Base-by-base conservation (phyloP, 305 asterid genomes). In the Nicotiana rustica region DNA sequence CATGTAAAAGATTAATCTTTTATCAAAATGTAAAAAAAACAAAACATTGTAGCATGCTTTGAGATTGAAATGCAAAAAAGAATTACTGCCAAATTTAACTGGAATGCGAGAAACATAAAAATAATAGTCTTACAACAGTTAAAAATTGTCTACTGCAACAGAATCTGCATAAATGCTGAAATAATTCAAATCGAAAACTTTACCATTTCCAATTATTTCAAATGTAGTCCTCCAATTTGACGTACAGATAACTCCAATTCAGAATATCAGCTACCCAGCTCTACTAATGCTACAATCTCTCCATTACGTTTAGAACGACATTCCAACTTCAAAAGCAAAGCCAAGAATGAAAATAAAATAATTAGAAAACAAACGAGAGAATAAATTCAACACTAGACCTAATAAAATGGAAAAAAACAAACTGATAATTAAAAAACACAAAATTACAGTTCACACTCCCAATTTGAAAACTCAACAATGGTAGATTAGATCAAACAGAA, bases 181-280 rank as follows among this genome's bases (percentile, higher is more conserved):
- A 8, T 68, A 35, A 35, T 68, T 68, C 55, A n/a, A 68, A 36
- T 68, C 0, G 14, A 67, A 67, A 15, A 35, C 75, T 36, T n/a
- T 68, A 69, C 17, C 77, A 69, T 69, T 69, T 69, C 21, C 57
- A 69, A 69, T 31, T 69, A n/a, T 10, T 38, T 38, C 57, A 38
- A 0, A n/a, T 35, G 76, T 19, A 68, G 6, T 36, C 8, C 55
- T 12, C 61, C 8, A 9, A 14, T 56, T 56, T 15, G 19, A 56
- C 17, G 61, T 56, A 56, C 15, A 56, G 18, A 15, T 59, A 59
- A n/a, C 21, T 55, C n/a, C 60, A 65, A 65, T 6, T 25, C 8
- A 5, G 70, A 29, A 12, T 29, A 35, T 2, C 6, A 67, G 21
- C 47, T 14, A 65, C 6, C 38, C n/a, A 67, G 19, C 73, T 67